A percentile compares a stretch with the other conserved stretches of the same genome.
phyloP scores from a whole-genome alignment of 2,329 filamentous ascomycete species.

The Aspergillus arachidicola region DNA sequence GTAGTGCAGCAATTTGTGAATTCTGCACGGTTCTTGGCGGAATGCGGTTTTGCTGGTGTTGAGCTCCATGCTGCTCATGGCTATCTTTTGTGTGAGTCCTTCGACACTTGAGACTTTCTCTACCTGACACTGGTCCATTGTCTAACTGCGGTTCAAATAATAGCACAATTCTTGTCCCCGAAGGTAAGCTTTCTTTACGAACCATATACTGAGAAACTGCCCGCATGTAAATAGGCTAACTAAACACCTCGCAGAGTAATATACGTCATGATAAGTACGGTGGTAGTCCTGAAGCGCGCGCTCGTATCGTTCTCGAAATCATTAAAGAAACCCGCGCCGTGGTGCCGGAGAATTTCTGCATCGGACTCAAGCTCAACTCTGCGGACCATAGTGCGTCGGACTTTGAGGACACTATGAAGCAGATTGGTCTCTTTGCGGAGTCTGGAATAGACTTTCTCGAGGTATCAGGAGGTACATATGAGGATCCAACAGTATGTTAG shows the following conservation, averaged over 20 bases:
- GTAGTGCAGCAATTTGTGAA: conserved; percentile 54
- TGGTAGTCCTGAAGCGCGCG: conserved; percentile 41
- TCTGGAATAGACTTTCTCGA: conserved; percentile 64
- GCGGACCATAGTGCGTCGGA: conserved; percentile 36
- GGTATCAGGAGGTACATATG: conserved; percentile 63
- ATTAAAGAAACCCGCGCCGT: conserved; percentile 39
- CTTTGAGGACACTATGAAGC: conserved; percentile 54
- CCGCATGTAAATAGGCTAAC: not conserved
- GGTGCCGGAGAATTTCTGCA: conserved; percentile 40
- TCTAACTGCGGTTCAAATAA: not conserved
- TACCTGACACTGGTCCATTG: not conserved
- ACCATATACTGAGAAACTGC: not conserved
- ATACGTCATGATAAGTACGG: conserved; percentile 46
- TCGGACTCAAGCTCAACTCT: conserved; percentile 50
- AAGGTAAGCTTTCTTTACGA: conserved; percentile 31
- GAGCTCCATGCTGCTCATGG: conserved; percentile 53
- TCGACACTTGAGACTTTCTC: not conserved
- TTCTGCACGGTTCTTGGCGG: conserved; percentile 48
- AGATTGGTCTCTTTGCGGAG: conserved; percentile 52
- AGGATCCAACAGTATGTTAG: conserved; percentile 43
- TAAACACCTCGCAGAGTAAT: not conserved
- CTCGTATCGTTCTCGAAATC: conserved; percentile 43
- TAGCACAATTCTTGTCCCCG: conserved; percentile 22
- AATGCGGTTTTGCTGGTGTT: conserved; percentile 25
- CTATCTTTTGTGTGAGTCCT: conserved; percentile 40